Evolutionary conservation across 345 rosid genomes (phyloP).

Genomic region (Eucalyptus coolabah): DNA sequence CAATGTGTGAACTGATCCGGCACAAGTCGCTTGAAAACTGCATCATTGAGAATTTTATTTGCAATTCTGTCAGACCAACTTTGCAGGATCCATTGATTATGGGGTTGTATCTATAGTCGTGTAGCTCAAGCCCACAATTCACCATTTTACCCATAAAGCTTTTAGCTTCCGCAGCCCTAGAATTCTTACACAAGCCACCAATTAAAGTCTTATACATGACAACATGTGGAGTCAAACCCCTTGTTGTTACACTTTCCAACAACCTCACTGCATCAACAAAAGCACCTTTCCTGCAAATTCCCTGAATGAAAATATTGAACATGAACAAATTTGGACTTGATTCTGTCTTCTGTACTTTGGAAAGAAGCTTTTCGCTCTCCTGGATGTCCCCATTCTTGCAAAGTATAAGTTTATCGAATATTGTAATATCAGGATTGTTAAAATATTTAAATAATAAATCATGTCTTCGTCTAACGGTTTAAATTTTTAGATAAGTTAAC

Average conservation of each 20-base stretch:
- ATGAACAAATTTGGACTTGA: conserved; percentile 67
- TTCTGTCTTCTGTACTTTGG: conserved; percentile 62
- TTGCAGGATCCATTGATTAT: conserved; percentile 13
- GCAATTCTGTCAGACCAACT: conserved; percentile 53
- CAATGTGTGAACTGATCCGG: conserved; percentile 63
- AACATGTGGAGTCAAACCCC: conserved; percentile 64
- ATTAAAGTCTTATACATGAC: conserved; percentile 71
- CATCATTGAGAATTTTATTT: conserved; percentile 47
- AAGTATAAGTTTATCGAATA: conserved; percentile 50
- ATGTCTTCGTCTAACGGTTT: too few relatives aligned
- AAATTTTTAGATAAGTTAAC: too few relatives aligned
- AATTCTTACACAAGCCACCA: conserved; percentile 59
- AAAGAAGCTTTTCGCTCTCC: conserved; percentile 51
- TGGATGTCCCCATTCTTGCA: conserved; percentile 59
- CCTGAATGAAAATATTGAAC: conserved; percentile 57
- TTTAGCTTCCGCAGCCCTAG: conserved; percentile 56
- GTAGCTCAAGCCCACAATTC: conserved; percentile 66
- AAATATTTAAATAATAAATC: too few relatives aligned
- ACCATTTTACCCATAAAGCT: conserved; percentile 67
- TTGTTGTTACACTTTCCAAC: conserved; percentile 34
- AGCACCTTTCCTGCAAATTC: conserved; percentile 61
- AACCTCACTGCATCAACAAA: conserved; percentile 32
- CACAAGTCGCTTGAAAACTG: conserved; percentile 60
- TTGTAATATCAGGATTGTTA: conserved; percentile 15
- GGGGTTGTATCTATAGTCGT: conserved; percentile 60